Conservation (phyloP, 495 filamentous ascomycete species). For the Cercophora newfieldiana region DNA sequence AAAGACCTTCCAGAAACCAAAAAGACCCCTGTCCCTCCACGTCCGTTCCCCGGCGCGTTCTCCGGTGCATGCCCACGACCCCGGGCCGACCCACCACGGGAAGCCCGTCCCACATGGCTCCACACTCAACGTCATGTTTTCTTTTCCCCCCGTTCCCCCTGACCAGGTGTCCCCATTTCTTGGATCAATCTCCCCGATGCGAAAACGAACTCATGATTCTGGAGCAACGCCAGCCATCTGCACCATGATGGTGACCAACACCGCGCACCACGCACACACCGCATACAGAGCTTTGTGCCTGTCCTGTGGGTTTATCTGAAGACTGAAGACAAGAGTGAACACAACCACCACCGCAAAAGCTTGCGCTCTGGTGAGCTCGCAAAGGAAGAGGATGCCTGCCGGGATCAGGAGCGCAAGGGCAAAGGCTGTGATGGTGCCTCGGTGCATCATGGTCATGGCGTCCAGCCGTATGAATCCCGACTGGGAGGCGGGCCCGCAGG, state of each 20-base stretch:
- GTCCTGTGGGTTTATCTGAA: neutral
- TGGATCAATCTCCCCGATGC: neutral
- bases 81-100: neutral
- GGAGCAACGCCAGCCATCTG: neutral
- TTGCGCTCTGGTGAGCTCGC: neutral
- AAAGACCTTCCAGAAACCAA: neutral
- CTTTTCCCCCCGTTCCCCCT: neutral
- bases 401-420: constrained; percentile 5
- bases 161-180: neutral
- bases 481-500: neutral
- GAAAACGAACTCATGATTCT: neutral
- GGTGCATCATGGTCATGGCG: neutral
- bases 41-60: neutral
- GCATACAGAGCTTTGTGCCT: neutral
- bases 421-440: neutral
- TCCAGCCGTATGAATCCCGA: neutral
- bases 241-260: constrained; percentile 1
- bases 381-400: constrained; percentile 7
- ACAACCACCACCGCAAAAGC: constrained; percentile 14
- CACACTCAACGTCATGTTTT: neutral
- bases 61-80: neutral
- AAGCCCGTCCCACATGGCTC: neutral
- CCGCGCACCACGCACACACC: neutral
- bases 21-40: neutral
- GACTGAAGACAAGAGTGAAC: constrained; percentile 6